Base-by-base conservation (phyloP, 176 grass and related monocot genomes). In the Areca catechu region DNA sequence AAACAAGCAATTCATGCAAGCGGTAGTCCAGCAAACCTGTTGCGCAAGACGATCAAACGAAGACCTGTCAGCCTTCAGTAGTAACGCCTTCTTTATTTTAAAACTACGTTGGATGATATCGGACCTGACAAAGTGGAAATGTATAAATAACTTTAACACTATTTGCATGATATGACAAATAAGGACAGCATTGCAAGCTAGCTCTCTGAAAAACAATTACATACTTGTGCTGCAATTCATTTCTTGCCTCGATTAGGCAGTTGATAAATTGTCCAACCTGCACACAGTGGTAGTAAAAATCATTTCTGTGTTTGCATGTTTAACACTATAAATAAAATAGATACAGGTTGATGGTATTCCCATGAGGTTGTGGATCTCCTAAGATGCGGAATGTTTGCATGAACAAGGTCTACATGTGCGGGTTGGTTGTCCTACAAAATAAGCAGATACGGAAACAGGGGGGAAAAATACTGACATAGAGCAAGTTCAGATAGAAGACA, bases 41-140 rank as follows among this genome's bases (percentile, higher is more conserved):
- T 97, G 54, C 29, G 63, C 88, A 74, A 97, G 72, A 53, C 87
- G 72, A 60, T 85, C 87, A 51, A 85, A 83, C 18, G 86, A 88
- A 82, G 87, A 82, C 34, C 58, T 91, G 25, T 84, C 67, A 49
- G 74, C 73, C 24, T 74, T 97, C 15, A 68, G 80, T 53, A 97
- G 20, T 65, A 97, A 77, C 15, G 93, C 93, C 78, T 83, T 97
- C 71, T 85, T 97, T 85, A 97, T 88, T 85, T 76, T 91, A 49
- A 85, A 83, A 62, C 87, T 97, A 71, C 93, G 83, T 56, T 85
- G 70, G 30, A 85, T 76, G 3, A 60, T 60, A 47, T 77, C 83
- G 5, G 76, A 88, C 84, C 93, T 97, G 56, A 59, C 63, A 73
- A 24, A 24, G 37, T 58, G 20, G 71, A 77, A 16, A 66, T 25